These are phyloP conservation scores for Cryptosporidium sp. DNA, from an alignment of 169 alveolate species.

Conservation along the genomic window DNA sequence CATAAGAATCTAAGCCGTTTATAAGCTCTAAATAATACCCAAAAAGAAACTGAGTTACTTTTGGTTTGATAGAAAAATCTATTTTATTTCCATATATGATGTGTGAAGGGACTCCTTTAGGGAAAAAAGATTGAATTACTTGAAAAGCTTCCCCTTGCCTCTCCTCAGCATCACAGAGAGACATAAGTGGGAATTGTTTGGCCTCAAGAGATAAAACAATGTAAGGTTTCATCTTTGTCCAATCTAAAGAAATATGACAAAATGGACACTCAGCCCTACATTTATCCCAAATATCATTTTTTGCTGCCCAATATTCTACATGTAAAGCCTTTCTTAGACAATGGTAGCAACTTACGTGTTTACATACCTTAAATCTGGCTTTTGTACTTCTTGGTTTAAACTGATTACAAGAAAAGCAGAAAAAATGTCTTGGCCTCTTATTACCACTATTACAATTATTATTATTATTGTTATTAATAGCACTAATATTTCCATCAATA, in stretches of 20 bases:
- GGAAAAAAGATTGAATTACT: slow-evolving; percentile 66
- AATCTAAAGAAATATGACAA: slow-evolving; percentile 54
- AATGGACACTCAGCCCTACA: slow-evolving; percentile 74
- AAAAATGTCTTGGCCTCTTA: slow-evolving; percentile 71
- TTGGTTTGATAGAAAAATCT: slow-evolving; percentile 45
- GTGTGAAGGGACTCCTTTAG: slow-evolving; percentile 51
- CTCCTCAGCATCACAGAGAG: slow-evolving; percentile 49
- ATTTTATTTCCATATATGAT: slow-evolving; percentile 46
- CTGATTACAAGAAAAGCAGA: slow-evolving; percentile 54
- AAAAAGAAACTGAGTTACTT: slow-evolving; percentile 58
- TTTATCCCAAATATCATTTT: slow-evolving; percentile 72
- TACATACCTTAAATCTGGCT: slow-evolving; percentile 70
- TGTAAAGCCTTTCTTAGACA: slow-evolving; percentile 73
- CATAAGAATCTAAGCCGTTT: background rate
- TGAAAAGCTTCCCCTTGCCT: slow-evolving; percentile 44
- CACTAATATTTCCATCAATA: background rate
- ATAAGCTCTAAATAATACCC: slow-evolving; percentile 16
- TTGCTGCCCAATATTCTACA: slow-evolving; percentile 76
- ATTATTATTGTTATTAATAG: background rate
- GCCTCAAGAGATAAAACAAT: slow-evolving; percentile 61
- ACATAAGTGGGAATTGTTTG: slow-evolving; percentile 53
- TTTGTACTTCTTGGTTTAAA: slow-evolving; percentile 70
- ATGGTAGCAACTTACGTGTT: slow-evolving; percentile 71
- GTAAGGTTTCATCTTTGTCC: slow-evolving; percentile 72
- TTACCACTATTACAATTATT: background rate